Conservation (phyloP, 345 rosid genomes). For the Hibiscus tridactylites region DNA sequence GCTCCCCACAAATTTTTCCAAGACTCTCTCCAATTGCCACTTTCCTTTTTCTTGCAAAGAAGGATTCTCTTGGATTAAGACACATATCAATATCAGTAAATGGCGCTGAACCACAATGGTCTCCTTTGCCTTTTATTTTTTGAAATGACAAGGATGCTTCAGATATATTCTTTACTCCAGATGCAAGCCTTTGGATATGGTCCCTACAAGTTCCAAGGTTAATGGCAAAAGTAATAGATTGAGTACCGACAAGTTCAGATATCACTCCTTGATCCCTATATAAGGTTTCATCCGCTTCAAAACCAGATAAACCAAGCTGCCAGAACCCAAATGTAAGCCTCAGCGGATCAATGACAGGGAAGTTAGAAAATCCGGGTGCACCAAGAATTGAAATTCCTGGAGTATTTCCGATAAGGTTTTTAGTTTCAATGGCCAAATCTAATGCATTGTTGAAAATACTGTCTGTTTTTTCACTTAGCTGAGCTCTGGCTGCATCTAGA, state of each 20-base stretch:
- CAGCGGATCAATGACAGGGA: slow-evolving; percentile 36
- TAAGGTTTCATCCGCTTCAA: slow-evolving; percentile 45
- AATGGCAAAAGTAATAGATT: slow-evolving; percentile 32
- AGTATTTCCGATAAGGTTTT: slow-evolving; percentile 17
- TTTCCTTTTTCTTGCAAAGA: slow-evolving; percentile 37
- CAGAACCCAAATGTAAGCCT: slow-evolving; percentile 44
- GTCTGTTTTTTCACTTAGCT: slow-evolving; percentile 37
- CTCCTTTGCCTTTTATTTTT: background rate
- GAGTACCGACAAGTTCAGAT: slow-evolving; percentile 43
- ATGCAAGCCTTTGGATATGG: slow-evolving; percentile 32
- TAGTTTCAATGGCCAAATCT: slow-evolving; percentile 30
- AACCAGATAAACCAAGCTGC: slow-evolving; percentile 41
- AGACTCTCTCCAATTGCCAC: slow-evolving; percentile 31
- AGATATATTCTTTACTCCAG: slow-evolving; percentile 34
- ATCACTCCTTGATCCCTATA: slow-evolving; percentile 27
- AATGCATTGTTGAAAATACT: slow-evolving; percentile 27
- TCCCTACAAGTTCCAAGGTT: slow-evolving; percentile 44
- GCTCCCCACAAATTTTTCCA: slow-evolving; percentile 44
- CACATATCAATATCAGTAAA: slow-evolving; percentile 25
- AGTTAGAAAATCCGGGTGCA: slow-evolving; percentile 17
- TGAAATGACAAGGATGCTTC: slow-evolving; percentile 2
- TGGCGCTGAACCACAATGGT: slow-evolving; percentile 17
- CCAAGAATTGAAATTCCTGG: slow-evolving; percentile 33
- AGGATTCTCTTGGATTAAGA: slow-evolving; percentile 51
- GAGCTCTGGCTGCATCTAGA: slow-evolving; percentile 57